A percentile compares a stretch with the other conserved stretches of the same genome.
Conservation (phyloP, 2,329 filamentous ascomycete genomes). For the Hypoxylon sp. region DNA sequence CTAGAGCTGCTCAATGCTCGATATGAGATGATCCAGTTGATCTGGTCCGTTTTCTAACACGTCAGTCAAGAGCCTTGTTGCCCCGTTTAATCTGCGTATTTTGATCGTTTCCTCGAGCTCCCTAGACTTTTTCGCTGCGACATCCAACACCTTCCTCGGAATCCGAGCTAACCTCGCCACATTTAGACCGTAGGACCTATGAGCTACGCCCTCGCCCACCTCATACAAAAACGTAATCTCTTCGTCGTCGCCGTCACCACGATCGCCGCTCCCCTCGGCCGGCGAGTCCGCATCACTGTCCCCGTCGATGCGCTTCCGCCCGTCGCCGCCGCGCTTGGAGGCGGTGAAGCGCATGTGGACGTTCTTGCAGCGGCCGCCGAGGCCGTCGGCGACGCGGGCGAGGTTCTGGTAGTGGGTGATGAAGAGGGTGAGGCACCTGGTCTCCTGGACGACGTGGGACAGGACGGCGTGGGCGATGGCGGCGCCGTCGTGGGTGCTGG, state of each 20-base stretch:
- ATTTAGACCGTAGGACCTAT: slow-evolving; percentile 94
- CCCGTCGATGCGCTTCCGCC: not conserved
- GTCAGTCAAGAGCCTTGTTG: slow-evolving; percentile 58
- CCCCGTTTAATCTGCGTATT: slow-evolving; percentile 69
- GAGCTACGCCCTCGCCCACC: slow-evolving; percentile 88
- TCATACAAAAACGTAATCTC: slow-evolving; percentile 97
- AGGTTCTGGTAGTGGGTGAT: slow-evolving; percentile 98
- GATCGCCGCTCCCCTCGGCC: not conserved
- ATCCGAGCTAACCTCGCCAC: slow-evolving; percentile 89
- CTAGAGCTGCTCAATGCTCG: slow-evolving; percentile 71
- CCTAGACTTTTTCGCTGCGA: slow-evolving; percentile 82
- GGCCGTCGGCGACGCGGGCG: slow-evolving; percentile 75
- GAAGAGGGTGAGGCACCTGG: slow-evolving; percentile 86
- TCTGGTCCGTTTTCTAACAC: slow-evolving; percentile 56
- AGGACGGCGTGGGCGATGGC: slow-evolving; percentile 95
- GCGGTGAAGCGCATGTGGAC: slow-evolving; percentile 92
- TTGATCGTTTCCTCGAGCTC: slow-evolving; percentile 83
- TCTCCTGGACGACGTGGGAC: slow-evolving; percentile 81
- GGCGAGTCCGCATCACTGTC: slow-evolving; percentile 37
- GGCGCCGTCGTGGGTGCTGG: slow-evolving; percentile 93
- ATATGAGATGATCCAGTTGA: slow-evolving; percentile 65
- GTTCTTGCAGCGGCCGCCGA: slow-evolving; percentile 78
- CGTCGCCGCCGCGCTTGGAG: slow-evolving; percentile 42
- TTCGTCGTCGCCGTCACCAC: slow-evolving; percentile 66
- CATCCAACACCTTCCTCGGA: slow-evolving; percentile 79